Evolutionary conservation across 2,329 filamentous ascomycete species (phyloP).

Genomic region (Cytospora mali): DNA sequence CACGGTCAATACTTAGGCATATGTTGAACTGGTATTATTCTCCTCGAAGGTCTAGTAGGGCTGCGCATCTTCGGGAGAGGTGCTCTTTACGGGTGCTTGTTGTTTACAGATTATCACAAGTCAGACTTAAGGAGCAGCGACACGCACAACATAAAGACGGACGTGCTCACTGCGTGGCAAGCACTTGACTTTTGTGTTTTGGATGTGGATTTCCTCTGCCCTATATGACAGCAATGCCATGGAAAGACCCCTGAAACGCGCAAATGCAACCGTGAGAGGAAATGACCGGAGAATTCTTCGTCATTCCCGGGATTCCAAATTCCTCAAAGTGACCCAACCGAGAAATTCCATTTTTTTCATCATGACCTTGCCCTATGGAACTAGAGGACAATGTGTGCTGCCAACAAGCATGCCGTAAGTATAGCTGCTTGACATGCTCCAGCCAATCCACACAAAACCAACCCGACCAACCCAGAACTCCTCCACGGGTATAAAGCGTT

Average conservation of each 20-base stretch:
- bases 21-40: background rate
- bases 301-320: conserved; percentile 20
- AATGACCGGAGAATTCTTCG: conserved; percentile 27
- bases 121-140: background rate
- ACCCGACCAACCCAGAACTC: conserved; percentile 36
- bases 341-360: conserved; percentile 28
- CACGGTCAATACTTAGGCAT: background rate
- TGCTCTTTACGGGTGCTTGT: background rate
- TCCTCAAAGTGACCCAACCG: conserved; percentile 29
- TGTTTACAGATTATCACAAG: background rate
- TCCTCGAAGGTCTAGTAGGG: background rate
- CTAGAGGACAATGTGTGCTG: conserved; percentile 22
- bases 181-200: conserved; percentile 32
- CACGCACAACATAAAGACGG: background rate
- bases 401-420: conserved; percentile 10
- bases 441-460: conserved; percentile 14
- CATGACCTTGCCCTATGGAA: conserved; percentile 26
- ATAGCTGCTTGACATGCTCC: conserved; percentile 2
- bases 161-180: conserved; percentile 25
- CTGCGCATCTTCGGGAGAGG: background rate
- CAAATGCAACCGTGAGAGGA: conserved; percentile 46
- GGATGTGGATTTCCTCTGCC: conserved; percentile 38
- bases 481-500: conserved; percentile 46
- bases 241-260: conserved; percentile 47
- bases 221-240: conserved; percentile 46